Base-by-base conservation (phyloP, 2,329 filamentous ascomycete genomes). In the Cercospora berteroae region DNA sequence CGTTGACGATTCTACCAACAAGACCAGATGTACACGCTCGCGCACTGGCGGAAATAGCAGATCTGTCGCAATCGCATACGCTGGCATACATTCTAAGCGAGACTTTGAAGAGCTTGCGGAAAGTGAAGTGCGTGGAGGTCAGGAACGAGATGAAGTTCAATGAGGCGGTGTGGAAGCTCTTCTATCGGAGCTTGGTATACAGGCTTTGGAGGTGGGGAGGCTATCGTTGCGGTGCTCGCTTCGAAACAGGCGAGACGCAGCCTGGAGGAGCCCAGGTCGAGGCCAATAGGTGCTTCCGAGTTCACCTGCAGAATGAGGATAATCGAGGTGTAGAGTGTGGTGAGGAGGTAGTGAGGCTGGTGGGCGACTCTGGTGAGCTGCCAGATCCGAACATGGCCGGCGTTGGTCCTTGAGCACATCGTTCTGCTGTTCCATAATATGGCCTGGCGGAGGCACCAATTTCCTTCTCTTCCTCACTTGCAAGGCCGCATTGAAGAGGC, bases 1-100 rank as follows among this genome's bases (percentile, higher is more conserved):
- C 70, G 1, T 67, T 79, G 48, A 75, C 74, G 13, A 69, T 79
- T 20, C 64, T 78, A 1, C 78, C 78, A 1, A 70, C 64, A 13
- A 69, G 75, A 27, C 76, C 78, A 8, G 74, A 78, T 36, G 71
- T 72, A n/a, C 67, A 67, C 23, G 67, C 66, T 29, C 67, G 60
- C 4, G 69, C 71, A 2, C 78, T 78, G 64, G 76, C 74, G 18
- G 76, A 78, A 52, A 74, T 79, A 39, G 77, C 77, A 50, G 77
- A 78, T 64, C 70, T 79, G 44, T 73, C 71, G 50, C 77, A 79
- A 52, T 69, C 70, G 20, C 78, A 79, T 62, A 78, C 77, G 12
- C 69, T 79, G 56, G 77, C 77, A 7, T 78, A 78, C 67, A 75
- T 79, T 56, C 71, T 79, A 56, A 73, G 74, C 48, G 77, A 79